Evolutionary conservation across 176 grass and related monocot genomes (phyloP), one percentile per base, ranked within the genome.

Genomic region (Musa troglodytarum): DNA sequence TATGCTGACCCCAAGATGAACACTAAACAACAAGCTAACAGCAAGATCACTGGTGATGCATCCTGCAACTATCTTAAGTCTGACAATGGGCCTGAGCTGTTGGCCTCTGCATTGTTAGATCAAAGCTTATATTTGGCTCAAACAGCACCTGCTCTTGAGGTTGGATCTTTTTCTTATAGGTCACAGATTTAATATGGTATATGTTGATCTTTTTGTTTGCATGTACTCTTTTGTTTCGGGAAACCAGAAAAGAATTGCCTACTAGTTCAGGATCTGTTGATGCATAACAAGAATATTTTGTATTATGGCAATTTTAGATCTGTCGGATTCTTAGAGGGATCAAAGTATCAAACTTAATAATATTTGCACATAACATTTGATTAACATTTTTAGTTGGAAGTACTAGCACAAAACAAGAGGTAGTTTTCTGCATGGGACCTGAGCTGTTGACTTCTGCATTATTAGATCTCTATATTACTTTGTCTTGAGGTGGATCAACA

Each of bases 61-160:
- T 62, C 74, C 11, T 76, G 74, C 54, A 76, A 16, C 28, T 61
- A 50, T 24, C 17, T 23, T 50, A 68, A 79, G 17, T 19, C 53
- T 81, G 70, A 22, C 50, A 73, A 78, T 71, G 74, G 76, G 54
- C 52, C 67, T 82, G 53, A 83, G 50, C 66, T 50, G 53, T 74
- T 78, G 80, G 82, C 70, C 69, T 82, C 83, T 70, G 63, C 68
- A 10, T 21, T 86, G 58, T 85, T 79, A 82, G 81, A 81, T 19
- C 57, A 23, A 53, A 85, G 64, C 43, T 65, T 15, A 55, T 74
- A 74, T n/a, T 65, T 85, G 57, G 21, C 50, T 12, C 24, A 70
- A 52, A 50, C 51, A 73, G 63, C 55, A 80, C 26, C 74, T 78
- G 65, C 14, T 25, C 28, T 85, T 24, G 74, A 89, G 90, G 72